Evolutionary conservation across 768 basidiomycete genomes (phyloP), one percentile per base, ranked within the genome.

Genomic region (Tulasnella sp.): DNA sequence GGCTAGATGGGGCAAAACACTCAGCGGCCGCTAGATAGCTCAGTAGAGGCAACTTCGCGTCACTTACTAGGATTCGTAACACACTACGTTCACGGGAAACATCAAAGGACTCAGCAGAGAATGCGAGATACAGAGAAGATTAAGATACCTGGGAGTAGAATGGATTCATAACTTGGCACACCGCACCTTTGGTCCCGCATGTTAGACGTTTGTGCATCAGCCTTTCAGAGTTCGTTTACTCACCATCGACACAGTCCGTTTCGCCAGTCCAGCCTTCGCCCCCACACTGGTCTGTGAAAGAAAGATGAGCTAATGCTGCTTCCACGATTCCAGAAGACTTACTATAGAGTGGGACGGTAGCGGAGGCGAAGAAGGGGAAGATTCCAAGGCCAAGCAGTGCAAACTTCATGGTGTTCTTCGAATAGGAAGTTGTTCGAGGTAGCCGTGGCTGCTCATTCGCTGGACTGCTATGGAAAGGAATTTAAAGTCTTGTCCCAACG

Each of bases 361-460:
- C 69, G n/a, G 69, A 71, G 69, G 42, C 69, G 11, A 71, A 45
- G 69, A 45, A 39, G 6, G 69, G 69, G 69, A 71, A 45, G 37
- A 31, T 15, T 71, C 69, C 69, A 71, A 71, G 69, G 36, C 69
- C 69, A 71, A 71, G 69, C 38, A 71, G 14, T 6, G 58, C 58
- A 64, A 64, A 25, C 58, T 64, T 64, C 58, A 64, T 64, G 58
- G 12, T 34, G 58, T 64, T 64, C 58, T 64, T 64, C 58, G 58
- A 12, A 34, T 64, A 64, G 29, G 58, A 64, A 34, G 58, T 31
- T 34, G 58, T 25, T 64, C 58, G 31, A 64, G 58, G 58, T 64
- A 64, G 58, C 31, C 58, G 58, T 25, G 12, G 29, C 58, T 64
- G 58, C 58, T 64, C 49, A 64, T 64, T 64, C 31, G 58, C 58